These are phyloP conservation scores for Cyclotella distinguenda DNA, from an alignment of 108 stramenopile species.

Conservation along the genomic window DNA sequence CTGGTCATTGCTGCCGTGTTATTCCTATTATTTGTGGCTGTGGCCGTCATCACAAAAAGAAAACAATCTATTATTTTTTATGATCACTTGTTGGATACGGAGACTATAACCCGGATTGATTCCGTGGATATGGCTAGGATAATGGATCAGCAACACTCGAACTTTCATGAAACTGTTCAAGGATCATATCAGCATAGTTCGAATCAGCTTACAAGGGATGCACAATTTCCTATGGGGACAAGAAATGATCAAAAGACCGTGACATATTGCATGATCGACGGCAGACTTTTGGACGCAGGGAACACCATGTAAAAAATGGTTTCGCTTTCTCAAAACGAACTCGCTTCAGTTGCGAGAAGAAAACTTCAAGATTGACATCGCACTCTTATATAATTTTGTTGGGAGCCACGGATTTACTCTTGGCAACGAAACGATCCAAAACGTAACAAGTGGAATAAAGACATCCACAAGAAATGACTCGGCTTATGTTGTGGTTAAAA, in stretches of 20 bases:
- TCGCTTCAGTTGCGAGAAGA: not conserved
- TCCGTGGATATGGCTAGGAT: not conserved
- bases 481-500: too few species aligned
- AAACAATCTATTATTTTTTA: conserved; percentile 19
- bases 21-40: conserved; percentile 30
- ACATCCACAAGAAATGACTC: too few species aligned
- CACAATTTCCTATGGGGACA: conserved; percentile 9
- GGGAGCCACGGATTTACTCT: too few species aligned
- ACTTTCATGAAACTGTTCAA: not conserved
- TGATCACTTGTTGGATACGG: conserved; percentile 17
- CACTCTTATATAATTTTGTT: too few species aligned
- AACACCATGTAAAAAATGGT: too few species aligned
- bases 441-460: too few species aligned
- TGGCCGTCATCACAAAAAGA: conserved; percentile 26
- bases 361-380: not conserved
- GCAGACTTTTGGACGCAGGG: conserved; percentile 37
- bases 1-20: conserved; percentile 23
- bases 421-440: too few species aligned
- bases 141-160: not conserved
- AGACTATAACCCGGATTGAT: not conserved
- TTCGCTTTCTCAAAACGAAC: too few species aligned
- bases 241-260: conserved; percentile 56
- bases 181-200: not conserved
- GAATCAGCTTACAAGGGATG: conserved; percentile 19
- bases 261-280: conserved; percentile 83